Percentiles rank a stretch among this genome's conserved stretches.
phyloP scores from a whole-genome alignment of 1,139 yeast species.

The Groenewaldozyma auringiensis region DNA sequence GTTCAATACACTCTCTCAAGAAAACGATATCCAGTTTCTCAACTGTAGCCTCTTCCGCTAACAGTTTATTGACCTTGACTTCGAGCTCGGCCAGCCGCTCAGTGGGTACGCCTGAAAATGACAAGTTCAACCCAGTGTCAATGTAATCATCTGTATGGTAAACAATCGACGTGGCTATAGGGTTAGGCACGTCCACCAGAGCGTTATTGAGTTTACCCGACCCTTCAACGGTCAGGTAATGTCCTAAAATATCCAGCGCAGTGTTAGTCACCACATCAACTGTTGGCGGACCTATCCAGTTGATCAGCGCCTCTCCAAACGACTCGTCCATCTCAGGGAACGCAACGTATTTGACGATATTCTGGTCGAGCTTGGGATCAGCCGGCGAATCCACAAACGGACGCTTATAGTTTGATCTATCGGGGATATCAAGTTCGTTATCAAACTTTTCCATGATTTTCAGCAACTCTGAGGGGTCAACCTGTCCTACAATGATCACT shows the following conservation, averaged over 20 bases:
- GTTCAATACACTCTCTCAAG: slow-evolving; percentile 59
- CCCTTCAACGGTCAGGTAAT: slow-evolving; percentile 57
- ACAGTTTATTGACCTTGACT: slow-evolving; percentile 38
- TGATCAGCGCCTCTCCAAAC: slow-evolving; percentile 63
- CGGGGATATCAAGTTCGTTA: slow-evolving; percentile 40
- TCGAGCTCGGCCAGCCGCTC: slow-evolving; percentile 50
- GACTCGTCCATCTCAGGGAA: slow-evolving; percentile 90
- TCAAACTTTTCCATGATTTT: slow-evolving; percentile 59
- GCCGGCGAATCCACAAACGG: slow-evolving; percentile 77
- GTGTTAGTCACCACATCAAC: slow-evolving; percentile 46
- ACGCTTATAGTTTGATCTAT: slow-evolving; percentile 37
- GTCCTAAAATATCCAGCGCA: slow-evolving; percentile 67
- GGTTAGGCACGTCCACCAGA: slow-evolving; percentile 75
- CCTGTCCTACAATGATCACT: slow-evolving; percentile 73
- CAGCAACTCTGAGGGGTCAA: slow-evolving; percentile 67
- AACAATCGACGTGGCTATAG: slow-evolving; percentile 67
- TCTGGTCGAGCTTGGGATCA: slow-evolving; percentile 35
- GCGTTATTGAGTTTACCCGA: slow-evolving; percentile 60
- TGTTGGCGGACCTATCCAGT: slow-evolving; percentile 79
- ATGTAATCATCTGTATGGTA: slow-evolving; percentile 58
- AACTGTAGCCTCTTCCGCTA: slow-evolving; percentile 42
- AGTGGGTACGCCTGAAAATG: slow-evolving; percentile 70
- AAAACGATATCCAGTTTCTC: slow-evolving; percentile 54
- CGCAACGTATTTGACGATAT: slow-evolving; percentile 45
- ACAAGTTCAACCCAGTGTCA: slow-evolving; percentile 50